phyloP scores from a whole-genome alignment of 1,284 basidiomycete genomes.

The Sparassis latifolia region DNA sequence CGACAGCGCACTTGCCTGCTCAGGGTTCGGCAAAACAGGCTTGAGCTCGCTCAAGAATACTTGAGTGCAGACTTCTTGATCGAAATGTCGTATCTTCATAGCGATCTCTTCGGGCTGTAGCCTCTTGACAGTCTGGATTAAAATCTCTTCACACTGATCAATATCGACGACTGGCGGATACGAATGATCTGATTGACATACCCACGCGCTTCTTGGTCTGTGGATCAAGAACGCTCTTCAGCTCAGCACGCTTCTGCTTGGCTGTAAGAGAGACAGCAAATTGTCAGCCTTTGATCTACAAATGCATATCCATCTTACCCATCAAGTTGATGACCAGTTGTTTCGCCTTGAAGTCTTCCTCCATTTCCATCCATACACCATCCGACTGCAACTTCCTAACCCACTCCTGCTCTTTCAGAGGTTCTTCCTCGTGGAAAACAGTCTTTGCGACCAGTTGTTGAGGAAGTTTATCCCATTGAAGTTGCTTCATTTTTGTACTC shows the following conservation, averaged over 20 bases:
- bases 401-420: constrained; percentile 70
- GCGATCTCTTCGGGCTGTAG: constrained; percentile 82
- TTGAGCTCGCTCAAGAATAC: constrained; percentile 84
- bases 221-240: constrained; percentile 86
- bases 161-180: too few species aligned
- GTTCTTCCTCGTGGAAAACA: constrained; percentile 72
- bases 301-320: constrained; percentile 36
- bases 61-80: constrained; percentile 80
- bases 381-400: constrained; percentile 73
- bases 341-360: constrained; percentile 97
- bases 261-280: constrained; percentile 32
- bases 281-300: background rate
- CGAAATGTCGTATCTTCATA: constrained; percentile 78
- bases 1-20: constrained; percentile 53
- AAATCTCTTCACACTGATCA: constrained; percentile 56
- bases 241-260: constrained; percentile 76
- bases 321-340: constrained; percentile 83
- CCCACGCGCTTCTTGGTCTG: constrained; percentile 89
- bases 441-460: constrained; percentile 82
- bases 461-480: constrained; percentile 97
- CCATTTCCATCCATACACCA: constrained; percentile 94
- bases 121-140: constrained; percentile 81
- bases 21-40: constrained; percentile 82
- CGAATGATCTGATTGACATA: constrained; percentile 30
- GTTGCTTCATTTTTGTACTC: constrained; percentile 91